Conservation (phyloP, 257 asterid genomes). For the Jasminum sambac region DNA sequence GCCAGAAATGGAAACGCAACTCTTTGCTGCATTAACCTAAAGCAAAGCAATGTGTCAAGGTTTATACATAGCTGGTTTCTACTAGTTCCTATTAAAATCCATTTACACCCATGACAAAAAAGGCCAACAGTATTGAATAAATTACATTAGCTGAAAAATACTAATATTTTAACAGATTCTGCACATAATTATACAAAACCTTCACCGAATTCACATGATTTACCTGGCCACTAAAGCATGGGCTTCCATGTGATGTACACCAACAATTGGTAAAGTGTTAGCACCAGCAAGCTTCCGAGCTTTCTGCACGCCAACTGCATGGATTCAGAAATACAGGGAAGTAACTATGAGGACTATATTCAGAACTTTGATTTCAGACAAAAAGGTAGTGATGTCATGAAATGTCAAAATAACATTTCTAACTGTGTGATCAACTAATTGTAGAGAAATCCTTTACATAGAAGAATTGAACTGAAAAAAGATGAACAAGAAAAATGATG, state of each 20-base stretch:
- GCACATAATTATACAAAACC: constrained; percentile 7
- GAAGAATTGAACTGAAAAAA: constrained; percentile 7
- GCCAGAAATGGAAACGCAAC: constrained; percentile 86
- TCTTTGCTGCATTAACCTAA: constrained; percentile 78
- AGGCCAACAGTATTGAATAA: background rate
- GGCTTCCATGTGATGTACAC: constrained; percentile 99
- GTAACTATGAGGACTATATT: constrained; percentile 4
- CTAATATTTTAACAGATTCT: background rate
- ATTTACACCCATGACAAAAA: background rate
- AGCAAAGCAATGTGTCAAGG: constrained; percentile 28
- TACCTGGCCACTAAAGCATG: constrained; percentile 97
- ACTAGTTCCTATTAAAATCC: background rate
- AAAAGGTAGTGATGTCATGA: background rate
- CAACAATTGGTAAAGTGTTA: constrained; percentile 70
- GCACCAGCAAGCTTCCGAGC: constrained; percentile 90
- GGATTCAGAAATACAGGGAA: constrained; percentile 23
- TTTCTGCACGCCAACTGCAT: constrained; percentile 88
- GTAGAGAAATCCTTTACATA: background rate
- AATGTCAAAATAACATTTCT: background rate
- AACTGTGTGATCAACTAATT: constrained; percentile 6
- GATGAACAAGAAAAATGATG: constrained; percentile 12
- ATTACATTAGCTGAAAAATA: constrained; percentile 2
- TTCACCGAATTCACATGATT: constrained; percentile 10
- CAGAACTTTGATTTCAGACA: constrained; percentile 2
- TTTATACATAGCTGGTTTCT: no score